phyloP scores from a whole-genome alignment of 441 rosid species.

The Erysimum pusillum region DNA sequence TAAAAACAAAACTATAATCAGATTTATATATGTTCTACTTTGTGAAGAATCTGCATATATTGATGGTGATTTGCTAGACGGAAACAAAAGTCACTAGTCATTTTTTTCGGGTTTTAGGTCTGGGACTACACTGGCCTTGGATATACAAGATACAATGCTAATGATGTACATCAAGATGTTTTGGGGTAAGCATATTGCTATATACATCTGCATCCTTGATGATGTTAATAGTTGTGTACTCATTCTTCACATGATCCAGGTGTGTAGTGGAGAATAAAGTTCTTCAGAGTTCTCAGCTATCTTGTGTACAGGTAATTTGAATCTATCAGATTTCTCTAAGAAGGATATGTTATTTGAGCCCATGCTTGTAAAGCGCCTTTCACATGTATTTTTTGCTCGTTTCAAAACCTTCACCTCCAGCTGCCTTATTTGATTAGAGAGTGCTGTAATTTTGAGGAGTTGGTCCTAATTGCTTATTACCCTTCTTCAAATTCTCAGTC shows the following conservation, averaged over 20 bases:
- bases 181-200: conserved; percentile 68
- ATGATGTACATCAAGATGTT: conserved; percentile 73
- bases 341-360: conserved; percentile 10
- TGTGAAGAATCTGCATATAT: conserved; percentile 8
- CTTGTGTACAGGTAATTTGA: conserved; percentile 69
- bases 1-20: conserved; percentile 1
- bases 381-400: background rate
- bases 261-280: conserved; percentile 98
- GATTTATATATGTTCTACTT: background rate
- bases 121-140: conserved; percentile 98
- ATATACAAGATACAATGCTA: conserved; percentile 82
- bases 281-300: conserved; percentile 82
- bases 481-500: background rate
- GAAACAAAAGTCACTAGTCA: background rate
- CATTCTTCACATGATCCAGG: conserved; percentile 58
- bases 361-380: conserved; percentile 26
- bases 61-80: conserved; percentile 5
- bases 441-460: background rate
- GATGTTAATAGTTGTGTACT: conserved; percentile 30
- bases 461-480: background rate
- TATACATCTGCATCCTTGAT: conserved; percentile 17
- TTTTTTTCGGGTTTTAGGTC: conserved; percentile 56
- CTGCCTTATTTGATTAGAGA: conserved; percentile 14
- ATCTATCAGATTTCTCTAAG: conserved; percentile 9
- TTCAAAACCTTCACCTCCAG: too few species aligned